Evolutionary conservation across 1,284 basidiomycete genomes (phyloP).

Genomic region (Boletus sp.): DNA sequence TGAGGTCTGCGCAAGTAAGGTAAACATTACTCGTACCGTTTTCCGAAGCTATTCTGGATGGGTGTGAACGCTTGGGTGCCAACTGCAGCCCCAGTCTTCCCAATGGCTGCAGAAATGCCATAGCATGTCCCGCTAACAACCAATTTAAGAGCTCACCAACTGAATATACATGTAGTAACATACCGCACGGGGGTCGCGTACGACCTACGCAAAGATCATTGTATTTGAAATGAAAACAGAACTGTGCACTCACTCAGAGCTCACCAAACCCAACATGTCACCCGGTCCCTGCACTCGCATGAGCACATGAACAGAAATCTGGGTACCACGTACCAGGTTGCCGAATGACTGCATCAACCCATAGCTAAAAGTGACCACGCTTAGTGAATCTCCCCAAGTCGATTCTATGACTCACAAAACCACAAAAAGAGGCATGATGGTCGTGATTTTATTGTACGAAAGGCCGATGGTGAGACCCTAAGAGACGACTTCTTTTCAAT

Average conservation of each 20-base stretch:
- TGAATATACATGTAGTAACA: constrained; percentile 2
- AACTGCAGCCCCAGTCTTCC: constrained; percentile 73
- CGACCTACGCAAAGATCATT: constrained; percentile 37
- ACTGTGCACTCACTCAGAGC: constrained; percentile 49
- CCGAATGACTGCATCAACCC: constrained; percentile 67
- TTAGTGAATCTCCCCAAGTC: constrained; percentile 8
- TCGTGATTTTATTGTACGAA: constrained; percentile 63
- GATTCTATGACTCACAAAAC: constrained; percentile 47
- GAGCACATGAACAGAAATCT: background rate
- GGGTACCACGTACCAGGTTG: constrained; percentile 46
- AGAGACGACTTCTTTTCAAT: background rate
- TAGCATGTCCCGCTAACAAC: constrained; percentile 59
- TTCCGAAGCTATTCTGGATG: constrained; percentile 64
- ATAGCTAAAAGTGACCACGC: constrained; percentile 40
- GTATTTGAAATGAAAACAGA: constrained; percentile 7
- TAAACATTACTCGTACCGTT: constrained; percentile 39
- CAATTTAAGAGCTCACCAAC: background rate
- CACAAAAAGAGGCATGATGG: constrained; percentile 64
- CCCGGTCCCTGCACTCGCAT: constrained; percentile 55
- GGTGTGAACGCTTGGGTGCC: constrained; percentile 77
- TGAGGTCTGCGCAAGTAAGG: background rate
- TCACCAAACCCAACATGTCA: constrained; percentile 68
- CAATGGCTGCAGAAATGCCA: constrained; percentile 67
- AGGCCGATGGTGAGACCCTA: constrained; percentile 61
- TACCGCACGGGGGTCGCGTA: constrained; percentile 66